A percentile compares a stretch with the other conserved stretches of the same genome.
phyloP scores from a whole-genome alignment of 331 rosid genomes.

The Arachis monticola region DNA sequence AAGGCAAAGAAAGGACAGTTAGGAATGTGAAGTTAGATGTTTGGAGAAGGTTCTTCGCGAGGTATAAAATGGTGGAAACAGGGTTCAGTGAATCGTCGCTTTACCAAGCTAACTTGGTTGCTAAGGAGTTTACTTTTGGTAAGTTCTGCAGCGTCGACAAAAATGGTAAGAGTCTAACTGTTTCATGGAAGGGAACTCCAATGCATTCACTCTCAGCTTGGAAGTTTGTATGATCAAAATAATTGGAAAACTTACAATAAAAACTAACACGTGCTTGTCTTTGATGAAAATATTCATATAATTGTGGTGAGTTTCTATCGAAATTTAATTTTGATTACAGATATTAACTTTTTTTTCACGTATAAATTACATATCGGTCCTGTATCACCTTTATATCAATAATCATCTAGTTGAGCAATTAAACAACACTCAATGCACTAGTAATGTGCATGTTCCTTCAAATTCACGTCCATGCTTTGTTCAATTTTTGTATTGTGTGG shows the following conservation, averaged over 20 bases:
- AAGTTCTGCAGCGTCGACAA: constrained; percentile 53
- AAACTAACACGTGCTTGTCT: too few relatives aligned
- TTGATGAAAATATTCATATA: too few relatives aligned
- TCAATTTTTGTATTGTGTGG: background rate
- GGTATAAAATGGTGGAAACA: constrained; percentile 64
- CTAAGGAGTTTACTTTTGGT: constrained; percentile 44
- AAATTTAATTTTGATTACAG: too few relatives aligned
- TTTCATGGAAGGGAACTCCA: constrained; percentile 87
- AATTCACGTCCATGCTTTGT: constrained; percentile 1
- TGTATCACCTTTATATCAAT: too few relatives aligned
- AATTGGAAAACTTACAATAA: too few relatives aligned
- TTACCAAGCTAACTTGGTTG: constrained; percentile 63
- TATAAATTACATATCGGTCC: too few relatives aligned
- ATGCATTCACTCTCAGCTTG: constrained; percentile 75
- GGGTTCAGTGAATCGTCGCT: constrained; percentile 61
- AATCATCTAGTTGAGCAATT: too few relatives aligned
- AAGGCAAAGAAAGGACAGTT: constrained; percentile 58
- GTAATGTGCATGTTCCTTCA: too few relatives aligned
- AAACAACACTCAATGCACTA: too few relatives aligned
- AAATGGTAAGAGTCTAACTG: constrained; percentile 47
- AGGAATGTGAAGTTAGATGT: constrained; percentile 70
- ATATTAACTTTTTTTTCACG: too few relatives aligned
- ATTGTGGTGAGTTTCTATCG: too few relatives aligned
- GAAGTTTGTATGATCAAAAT: constrained; percentile 53
- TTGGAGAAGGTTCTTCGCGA: constrained; percentile 79